Evolutionary conservation across 164 flowering plant species (phyloP).

Genomic region (Berberis thunbergii): DNA sequence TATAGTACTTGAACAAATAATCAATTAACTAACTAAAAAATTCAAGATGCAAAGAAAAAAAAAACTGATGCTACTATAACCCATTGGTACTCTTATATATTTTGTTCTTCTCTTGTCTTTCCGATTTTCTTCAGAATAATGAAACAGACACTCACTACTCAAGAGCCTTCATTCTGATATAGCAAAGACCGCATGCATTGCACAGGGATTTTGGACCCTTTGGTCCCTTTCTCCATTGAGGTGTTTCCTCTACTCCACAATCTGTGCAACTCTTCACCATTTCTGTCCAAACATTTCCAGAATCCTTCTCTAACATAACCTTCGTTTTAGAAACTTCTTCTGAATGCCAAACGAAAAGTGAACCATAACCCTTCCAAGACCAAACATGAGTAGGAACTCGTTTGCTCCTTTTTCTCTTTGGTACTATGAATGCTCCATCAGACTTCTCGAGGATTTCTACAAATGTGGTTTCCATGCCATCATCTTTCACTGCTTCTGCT

Average conservation of each 20-base stretch:
- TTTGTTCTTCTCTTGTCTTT: too few relatives aligned
- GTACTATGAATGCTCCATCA: background rate
- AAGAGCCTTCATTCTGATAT: conserved; percentile 20
- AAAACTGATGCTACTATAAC: too few relatives aligned
- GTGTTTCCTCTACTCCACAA: conserved; percentile 14
- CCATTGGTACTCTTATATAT: too few relatives aligned
- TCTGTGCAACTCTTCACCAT: conserved; percentile 3
- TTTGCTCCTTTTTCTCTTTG: background rate
- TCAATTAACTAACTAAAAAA: too few relatives aligned
- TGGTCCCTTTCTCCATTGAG: conserved; percentile 24
- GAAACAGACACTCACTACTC: background rate
- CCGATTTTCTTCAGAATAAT: too few relatives aligned
- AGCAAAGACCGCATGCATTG: conserved; percentile 23
- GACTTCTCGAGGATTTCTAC: background rate
- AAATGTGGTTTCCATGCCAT: background rate
- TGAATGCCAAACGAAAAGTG: background rate
- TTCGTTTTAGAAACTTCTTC: background rate
- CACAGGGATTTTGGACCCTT: conserved; percentile 19
- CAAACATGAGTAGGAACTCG: background rate
- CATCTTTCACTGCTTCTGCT: background rate
- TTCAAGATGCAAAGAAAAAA: too few relatives aligned
- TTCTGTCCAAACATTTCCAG: background rate
- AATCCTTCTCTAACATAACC: background rate
- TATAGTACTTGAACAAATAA: too few relatives aligned
- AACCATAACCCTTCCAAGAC: background rate